Conservation (phyloP, 148 eudicot species). For the Vaccinium myrtillus region DNA sequence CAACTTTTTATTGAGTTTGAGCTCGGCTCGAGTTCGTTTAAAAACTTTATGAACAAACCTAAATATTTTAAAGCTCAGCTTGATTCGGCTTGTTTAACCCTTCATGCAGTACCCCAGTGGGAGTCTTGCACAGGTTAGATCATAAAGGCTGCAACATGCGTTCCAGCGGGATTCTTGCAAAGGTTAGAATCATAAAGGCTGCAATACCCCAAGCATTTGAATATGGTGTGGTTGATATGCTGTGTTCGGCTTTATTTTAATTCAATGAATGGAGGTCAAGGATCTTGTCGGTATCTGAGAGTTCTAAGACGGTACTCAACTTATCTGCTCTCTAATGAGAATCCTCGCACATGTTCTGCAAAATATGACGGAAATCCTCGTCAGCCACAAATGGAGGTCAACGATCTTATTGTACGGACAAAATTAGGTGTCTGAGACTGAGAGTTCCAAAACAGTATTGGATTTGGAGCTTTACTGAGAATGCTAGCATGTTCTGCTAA, state of each 20-base stretch:
- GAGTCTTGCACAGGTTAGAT: neutral
- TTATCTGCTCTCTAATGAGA: neutral
- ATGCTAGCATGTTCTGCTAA: no score
- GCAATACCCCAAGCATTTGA: conserved; percentile 2
- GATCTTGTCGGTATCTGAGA: conserved; percentile 11
- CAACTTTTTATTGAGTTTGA: no score
- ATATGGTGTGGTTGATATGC: conserved; percentile 16
- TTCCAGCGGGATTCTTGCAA: no score
- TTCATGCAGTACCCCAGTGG: neutral
- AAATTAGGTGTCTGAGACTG: no score
- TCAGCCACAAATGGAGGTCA: neutral
- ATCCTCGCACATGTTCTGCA: neutral
- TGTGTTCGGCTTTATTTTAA: neutral
- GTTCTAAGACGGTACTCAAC: neutral
- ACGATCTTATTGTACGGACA: no score
- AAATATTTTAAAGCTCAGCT: no score
- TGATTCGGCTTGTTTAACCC: no score
- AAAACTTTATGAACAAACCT: no score
- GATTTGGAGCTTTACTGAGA: no score
- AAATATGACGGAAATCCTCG: neutral
- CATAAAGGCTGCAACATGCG: neutral
- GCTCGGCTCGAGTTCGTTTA: no score
- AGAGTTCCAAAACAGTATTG: no score
- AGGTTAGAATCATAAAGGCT: no score
- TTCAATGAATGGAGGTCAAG: neutral